Evolutionary conservation across 129 eudicot genomes (phyloP), one percentile per base, ranked within the genome.

Genomic region (Centella asiatica): DNA sequence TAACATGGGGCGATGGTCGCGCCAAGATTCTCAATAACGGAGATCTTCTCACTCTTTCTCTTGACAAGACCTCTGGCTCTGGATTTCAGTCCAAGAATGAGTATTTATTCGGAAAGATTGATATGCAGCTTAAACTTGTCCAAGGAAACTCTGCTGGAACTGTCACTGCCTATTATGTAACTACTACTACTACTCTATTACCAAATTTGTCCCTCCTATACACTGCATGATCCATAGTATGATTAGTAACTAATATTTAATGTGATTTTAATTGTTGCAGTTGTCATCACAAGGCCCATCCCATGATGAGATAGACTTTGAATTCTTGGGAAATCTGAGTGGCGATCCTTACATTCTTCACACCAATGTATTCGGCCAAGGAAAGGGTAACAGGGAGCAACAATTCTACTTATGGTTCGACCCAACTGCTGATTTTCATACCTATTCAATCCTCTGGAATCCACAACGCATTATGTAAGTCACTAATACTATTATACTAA

Each of bases 81-180:
- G 95, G 95, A 20, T 68, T 85, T 4, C 83, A 81, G 32, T 81
- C 95, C 65, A 76, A 77, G 45, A 76, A 78, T 0, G 86, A 82
- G 60, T 85, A 76, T 62, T 58, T 85, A 50, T 85, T 63, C 54
- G 94, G 88, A 6, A 78, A 77, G 39, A 72, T 85, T 22, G 86
- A 79, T 34, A 76, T 85, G 95, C 86, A 85, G 36, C 75, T 85
- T 28, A 85, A 85, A 67, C 95, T 85, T 44, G 85, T 85, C 1
- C 74, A 83, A 23, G 81, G 86, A 28, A 85, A 85, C 71, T 85
- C 94, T 15, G 94, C 95, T 62, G 95, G 95, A 62, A 85, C 89
- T 0, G 95, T 85, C 66, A 82, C 86, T 2, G 78, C 95, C 1
- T 86, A 79, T 64, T 86, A 82, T 33, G 95, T 81, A 76, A 81